Evolutionary conservation across 257 asterid species (phyloP).

Genomic region (Prunella vulgaris): DNA sequence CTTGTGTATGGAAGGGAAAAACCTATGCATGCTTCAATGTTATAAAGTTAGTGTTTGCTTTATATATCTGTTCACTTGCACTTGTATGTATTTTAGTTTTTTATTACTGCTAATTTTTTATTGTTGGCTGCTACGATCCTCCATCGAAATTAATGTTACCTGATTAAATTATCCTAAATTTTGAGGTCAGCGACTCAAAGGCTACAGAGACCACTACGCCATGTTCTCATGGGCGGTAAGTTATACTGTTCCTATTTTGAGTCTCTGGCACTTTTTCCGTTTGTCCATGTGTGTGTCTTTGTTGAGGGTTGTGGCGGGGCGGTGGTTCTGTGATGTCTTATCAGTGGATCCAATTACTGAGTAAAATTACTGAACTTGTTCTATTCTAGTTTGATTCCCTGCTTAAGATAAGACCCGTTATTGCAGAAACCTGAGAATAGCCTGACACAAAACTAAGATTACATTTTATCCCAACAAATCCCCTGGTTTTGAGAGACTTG

Average conservation of each 20-base stretch:
- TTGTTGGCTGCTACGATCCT: constrained; percentile 1
- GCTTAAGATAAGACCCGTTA: background rate
- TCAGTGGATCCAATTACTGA: too few relatives aligned
- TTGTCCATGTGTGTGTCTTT: background rate
- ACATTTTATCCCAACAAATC: background rate
- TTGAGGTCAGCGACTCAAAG: constrained; percentile 47
- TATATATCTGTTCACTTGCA: background rate
- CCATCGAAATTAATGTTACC: constrained; percentile 10
- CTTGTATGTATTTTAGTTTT: background rate
- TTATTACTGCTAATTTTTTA: constrained; percentile 2
- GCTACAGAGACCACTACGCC: constrained; percentile 26
- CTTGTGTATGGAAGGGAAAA: background rate
- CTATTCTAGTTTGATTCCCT: background rate
- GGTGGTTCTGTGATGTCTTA: too few relatives aligned
- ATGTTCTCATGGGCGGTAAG: constrained; percentile 40
- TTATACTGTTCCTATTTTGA: constrained; percentile 4
- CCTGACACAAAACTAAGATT: background rate
- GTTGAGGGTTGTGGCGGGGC: background rate
- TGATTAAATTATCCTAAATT: constrained; percentile 20
- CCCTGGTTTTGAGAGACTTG: background rate
- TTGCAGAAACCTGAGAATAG: too few relatives aligned
- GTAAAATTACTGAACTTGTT: background rate
- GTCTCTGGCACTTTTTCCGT: background rate
- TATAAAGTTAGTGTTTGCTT: background rate
- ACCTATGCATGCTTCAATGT: background rate